These are phyloP conservation scores for Plasmodium yoelii DNA, from an alignment of 169 alveolate genomes.

Conservation along the genomic window DNA sequence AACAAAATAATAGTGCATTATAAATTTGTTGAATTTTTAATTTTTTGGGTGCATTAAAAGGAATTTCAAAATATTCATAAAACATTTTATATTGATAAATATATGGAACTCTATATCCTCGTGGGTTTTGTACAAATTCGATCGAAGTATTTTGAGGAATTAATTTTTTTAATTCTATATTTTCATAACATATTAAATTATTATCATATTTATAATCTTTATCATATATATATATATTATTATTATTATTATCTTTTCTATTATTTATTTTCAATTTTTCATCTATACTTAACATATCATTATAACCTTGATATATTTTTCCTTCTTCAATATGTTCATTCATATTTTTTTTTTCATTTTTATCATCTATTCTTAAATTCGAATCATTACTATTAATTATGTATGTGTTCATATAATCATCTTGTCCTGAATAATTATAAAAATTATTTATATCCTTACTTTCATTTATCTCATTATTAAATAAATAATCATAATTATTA, in stretches of 20 bases:
- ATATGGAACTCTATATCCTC: constrained; percentile 69
- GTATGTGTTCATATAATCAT: background rate
- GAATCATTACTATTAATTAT: background rate
- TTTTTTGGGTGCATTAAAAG: constrained; percentile 36
- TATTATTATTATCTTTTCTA: background rate
- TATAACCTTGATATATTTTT: too few species aligned
- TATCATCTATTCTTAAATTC: too few species aligned
- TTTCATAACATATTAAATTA: background rate
- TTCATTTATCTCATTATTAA: background rate
- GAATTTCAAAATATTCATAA: constrained; percentile 73
- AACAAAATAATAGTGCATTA: constrained; percentile 55
- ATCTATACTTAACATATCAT: background rate
- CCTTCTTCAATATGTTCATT: too few species aligned
- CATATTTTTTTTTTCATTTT: too few species aligned
- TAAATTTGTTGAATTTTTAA: constrained; percentile 48
- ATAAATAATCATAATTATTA: background rate
- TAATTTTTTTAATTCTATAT: background rate
- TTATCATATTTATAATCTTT: background rate
- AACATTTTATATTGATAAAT: constrained; percentile 25
- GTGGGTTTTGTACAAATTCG: constrained; percentile 69
- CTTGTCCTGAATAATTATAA: background rate
- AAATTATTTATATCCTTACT: background rate
- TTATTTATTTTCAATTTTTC: background rate
- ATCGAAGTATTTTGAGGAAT: background rate
- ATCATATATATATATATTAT: background rate